Evolutionary conservation across 2,329 filamentous ascomycete genomes (phyloP).

Genomic region (Ophiostoma piceae): DNA sequence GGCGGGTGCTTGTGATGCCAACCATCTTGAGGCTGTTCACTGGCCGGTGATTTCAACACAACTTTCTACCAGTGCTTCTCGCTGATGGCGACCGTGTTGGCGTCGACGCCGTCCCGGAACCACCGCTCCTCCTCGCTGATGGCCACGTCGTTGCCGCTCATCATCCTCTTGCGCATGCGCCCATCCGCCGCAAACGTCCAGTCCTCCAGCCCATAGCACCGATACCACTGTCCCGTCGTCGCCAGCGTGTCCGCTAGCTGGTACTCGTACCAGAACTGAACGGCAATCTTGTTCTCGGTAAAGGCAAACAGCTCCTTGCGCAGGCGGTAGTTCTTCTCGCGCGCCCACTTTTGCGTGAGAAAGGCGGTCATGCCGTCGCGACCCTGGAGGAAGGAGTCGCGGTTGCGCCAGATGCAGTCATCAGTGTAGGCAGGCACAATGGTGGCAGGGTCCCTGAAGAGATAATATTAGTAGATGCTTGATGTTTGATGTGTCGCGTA

Average conservation of each 20-base stretch:
- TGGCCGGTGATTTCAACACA: not conserved
- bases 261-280: constrained; percentile 89
- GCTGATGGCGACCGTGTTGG: constrained; percentile 59
- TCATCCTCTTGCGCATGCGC: constrained; percentile 67
- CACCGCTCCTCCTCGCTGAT: constrained; percentile 59
- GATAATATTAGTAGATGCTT: not conserved
- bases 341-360: constrained; percentile 66
- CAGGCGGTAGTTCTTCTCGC: constrained; percentile 65
- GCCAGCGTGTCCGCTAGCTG: constrained; percentile 46
- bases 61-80: constrained; percentile 60
- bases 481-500: not conserved
- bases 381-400: constrained; percentile 63
- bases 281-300: constrained; percentile 66
- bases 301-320: constrained; percentile 83
- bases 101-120: constrained; percentile 65
- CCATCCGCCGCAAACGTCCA: constrained; percentile 70
- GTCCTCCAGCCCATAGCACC: constrained; percentile 79
- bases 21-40: not conserved
- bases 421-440: constrained; percentile 70
- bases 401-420: constrained; percentile 76
- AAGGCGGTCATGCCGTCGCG: constrained; percentile 63
- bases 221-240: constrained; percentile 66
- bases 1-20: no score
- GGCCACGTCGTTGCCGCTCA: constrained; percentile 68
- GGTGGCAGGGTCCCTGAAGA: constrained; percentile 54